Percentiles rank a stretch among this genome's conserved stretches.
Conservation (phyloP, 768 basidiomycete genomes). For the Omphalotus guepiniiformis region DNA sequence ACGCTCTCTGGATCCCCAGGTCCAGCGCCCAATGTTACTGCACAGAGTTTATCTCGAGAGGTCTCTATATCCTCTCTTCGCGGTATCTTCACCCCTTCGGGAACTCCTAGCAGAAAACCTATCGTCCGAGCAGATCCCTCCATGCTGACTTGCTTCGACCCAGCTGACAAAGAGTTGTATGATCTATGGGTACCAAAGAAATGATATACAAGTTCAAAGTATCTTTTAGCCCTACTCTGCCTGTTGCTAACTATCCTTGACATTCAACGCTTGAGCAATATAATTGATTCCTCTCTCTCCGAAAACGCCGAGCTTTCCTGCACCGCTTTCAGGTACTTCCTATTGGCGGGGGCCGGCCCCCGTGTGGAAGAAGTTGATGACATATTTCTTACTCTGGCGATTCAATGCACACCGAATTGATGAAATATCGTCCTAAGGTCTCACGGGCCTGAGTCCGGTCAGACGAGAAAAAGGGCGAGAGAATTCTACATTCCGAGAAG, state of each 20-base stretch:
- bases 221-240: too few species aligned
- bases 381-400: too few species aligned
- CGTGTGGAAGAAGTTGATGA: too few species aligned
- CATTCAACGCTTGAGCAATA: constrained; percentile 1
- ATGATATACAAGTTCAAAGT: too few species aligned
- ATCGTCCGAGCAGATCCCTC: constrained; percentile 62
- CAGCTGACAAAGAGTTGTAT: constrained; percentile 71
- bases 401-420: too few species aligned
- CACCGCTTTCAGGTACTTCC: neutral
- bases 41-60: constrained; percentile 16
- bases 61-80: constrained; percentile 28
- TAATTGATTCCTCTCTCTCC: constrained; percentile 8
- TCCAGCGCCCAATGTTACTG: constrained; percentile 1
- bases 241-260: too few species aligned
- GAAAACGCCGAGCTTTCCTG: constrained; percentile 8
- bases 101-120: constrained; percentile 29
- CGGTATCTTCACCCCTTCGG: constrained; percentile 22
- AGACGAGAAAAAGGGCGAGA: too few species aligned
- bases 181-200: constrained; percentile 66
- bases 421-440: too few species aligned
- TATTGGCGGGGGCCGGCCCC: too few species aligned
- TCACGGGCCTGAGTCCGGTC: too few species aligned
- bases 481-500: too few species aligned
- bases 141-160: constrained; percentile 70
- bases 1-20: constrained; percentile 26